Percentiles rank a stretch among this genome's conserved stretches.
phyloP scores from a whole-genome alignment of 768 basidiomycete genomes.

The Tulasnella sp. region DNA sequence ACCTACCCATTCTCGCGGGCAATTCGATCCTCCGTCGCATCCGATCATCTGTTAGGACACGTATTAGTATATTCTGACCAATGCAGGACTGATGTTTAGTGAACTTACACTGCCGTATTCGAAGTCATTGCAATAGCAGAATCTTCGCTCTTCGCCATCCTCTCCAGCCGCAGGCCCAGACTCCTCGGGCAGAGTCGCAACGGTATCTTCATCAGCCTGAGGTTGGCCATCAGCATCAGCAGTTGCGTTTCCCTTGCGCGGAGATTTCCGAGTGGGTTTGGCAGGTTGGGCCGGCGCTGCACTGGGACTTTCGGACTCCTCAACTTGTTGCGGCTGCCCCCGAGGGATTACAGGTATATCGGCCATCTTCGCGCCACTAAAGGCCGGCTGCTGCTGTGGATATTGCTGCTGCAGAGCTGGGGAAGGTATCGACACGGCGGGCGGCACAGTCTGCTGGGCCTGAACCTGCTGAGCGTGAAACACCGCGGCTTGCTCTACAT shows the following conservation, averaged over 20 bases:
- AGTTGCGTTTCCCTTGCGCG: not conserved
- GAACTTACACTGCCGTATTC: slow-evolving; percentile 8
- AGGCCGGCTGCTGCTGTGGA: not conserved
- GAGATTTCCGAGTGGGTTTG: not conserved
- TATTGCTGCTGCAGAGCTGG: not conserved
- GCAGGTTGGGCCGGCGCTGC: not conserved
- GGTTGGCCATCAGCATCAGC: not conserved
- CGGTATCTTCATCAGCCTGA: not conserved
- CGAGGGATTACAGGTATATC: not conserved
- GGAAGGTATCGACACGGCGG: not conserved
- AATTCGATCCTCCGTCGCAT: slow-evolving; percentile 9
- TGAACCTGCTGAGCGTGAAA: not conserved
- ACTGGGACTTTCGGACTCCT: not conserved
- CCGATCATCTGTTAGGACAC: slow-evolving; percentile 3
- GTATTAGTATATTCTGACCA: not conserved
- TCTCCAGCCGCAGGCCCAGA: slow-evolving; percentile 7
- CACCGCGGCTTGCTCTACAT: not conserved
- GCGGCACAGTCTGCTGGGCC: not conserved
- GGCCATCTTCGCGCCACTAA: not conserved
- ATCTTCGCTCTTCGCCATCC: slow-evolving; percentile 8
- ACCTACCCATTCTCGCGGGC: slow-evolving; percentile 11
- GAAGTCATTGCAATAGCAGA: slow-evolving; percentile 12
- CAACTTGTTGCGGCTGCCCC: not conserved
- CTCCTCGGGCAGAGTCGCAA: not conserved
- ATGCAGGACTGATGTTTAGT: not conserved